phyloP scores from a whole-genome alignment of 768 basidiomycete species.

The Rubroboletus pulcherrimus region DNA sequence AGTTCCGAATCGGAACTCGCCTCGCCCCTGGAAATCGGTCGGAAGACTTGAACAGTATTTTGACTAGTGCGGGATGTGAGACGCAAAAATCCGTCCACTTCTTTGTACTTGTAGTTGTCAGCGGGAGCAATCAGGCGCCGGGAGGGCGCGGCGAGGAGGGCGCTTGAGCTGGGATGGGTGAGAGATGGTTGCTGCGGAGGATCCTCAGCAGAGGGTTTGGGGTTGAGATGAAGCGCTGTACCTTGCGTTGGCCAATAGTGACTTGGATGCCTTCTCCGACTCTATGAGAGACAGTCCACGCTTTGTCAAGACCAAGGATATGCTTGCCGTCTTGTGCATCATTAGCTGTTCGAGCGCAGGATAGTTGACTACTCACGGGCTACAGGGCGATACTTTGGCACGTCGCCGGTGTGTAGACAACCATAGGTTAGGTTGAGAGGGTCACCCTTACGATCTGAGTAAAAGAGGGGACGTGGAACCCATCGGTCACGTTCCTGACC shows the following conservation, averaged over 20 bases:
- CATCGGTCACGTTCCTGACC: slow-evolving; percentile 21
- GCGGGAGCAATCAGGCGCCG: slow-evolving; percentile 42
- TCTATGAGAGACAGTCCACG: slow-evolving; percentile 46
- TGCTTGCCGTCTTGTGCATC: slow-evolving; percentile 42
- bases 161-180: slow-evolving; percentile 53
- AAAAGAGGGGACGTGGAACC: slow-evolving; percentile 41
- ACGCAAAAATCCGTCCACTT: slow-evolving; percentile 64
- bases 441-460: slow-evolving; percentile 67
- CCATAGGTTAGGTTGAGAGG: slow-evolving; percentile 63
- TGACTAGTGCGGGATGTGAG: slow-evolving; percentile 43
- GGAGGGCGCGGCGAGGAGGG: slow-evolving; percentile 48
- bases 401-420: slow-evolving; percentile 53
- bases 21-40: slow-evolving; percentile 41
- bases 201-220: slow-evolving; percentile 3
- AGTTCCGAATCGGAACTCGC: slow-evolving; percentile 34
- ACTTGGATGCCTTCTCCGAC: slow-evolving; percentile 65
- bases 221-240: slow-evolving; percentile 16
- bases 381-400: slow-evolving; percentile 63
- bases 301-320: slow-evolving; percentile 57
- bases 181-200: slow-evolving; percentile 43
- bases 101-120: slow-evolving; percentile 48
- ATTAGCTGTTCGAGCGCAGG: slow-evolving; percentile 43
- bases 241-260: slow-evolving; percentile 43
- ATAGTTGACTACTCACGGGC: slow-evolving; percentile 43
- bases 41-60: slow-evolving; percentile 42